These are phyloP conservation scores for Phragmites australis DNA, from an alignment of 176 grass and related monocot genomes.

Conservation along the genomic window DNA sequence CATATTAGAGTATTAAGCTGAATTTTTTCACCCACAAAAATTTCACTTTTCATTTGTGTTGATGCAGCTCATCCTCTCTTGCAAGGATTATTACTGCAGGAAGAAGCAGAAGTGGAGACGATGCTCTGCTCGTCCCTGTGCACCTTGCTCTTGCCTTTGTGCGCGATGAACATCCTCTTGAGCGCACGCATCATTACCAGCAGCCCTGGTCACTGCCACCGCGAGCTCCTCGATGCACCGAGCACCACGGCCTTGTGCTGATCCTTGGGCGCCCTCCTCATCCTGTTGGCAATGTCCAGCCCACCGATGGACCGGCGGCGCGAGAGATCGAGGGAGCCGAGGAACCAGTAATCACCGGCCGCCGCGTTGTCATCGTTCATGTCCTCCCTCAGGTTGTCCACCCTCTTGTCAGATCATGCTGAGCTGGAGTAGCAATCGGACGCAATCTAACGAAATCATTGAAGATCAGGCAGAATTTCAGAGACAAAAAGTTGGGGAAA, in stretches of 20 bases:
- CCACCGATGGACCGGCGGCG: slow-evolving; percentile 26
- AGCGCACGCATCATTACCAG: slow-evolving; percentile 43
- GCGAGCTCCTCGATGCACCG: slow-evolving; percentile 34
- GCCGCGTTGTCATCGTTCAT: slow-evolving; percentile 42
- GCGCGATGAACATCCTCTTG: slow-evolving; percentile 39
- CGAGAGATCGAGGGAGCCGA: slow-evolving; percentile 27
- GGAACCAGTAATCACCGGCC: background rate
- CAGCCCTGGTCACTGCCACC: slow-evolving; percentile 30
- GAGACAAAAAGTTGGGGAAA: background rate
- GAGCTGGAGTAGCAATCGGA: too few species aligned
- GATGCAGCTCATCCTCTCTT: background rate
- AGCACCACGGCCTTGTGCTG: background rate
- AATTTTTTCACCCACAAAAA: background rate
- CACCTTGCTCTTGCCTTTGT: slow-evolving; percentile 43
- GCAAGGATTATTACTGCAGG: background rate
- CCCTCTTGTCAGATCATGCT: slow-evolving; percentile 12
- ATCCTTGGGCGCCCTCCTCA: background rate
- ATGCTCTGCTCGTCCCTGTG: slow-evolving; percentile 32
- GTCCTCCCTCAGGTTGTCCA: slow-evolving; percentile 57
- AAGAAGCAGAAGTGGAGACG: background rate
- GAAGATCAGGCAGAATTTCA: too few species aligned
- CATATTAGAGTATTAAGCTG: background rate
- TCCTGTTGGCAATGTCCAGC: background rate
- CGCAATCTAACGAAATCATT: too few species aligned
- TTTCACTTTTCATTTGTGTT: background rate